Evolutionary conservation across 2,329 filamentous ascomycete genomes (phyloP), one percentile per base, ranked within the genome.

Genomic region (Colletotrichum chlorophyti): DNA sequence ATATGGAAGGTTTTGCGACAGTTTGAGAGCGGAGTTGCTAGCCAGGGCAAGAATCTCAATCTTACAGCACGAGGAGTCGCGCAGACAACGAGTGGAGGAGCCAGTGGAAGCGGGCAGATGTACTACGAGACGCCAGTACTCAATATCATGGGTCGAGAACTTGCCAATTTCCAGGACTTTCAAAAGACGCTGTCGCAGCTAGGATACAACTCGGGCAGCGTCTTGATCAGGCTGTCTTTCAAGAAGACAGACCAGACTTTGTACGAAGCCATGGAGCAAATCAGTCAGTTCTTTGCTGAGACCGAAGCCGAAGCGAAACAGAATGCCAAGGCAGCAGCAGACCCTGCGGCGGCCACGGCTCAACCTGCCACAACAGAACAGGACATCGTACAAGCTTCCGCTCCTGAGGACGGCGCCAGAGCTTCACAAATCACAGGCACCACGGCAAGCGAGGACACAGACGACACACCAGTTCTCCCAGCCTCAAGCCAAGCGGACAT

Each of bases 1-100:
- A 72, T 99, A 73, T 99, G 95, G 95, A 85, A 92, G 65, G 81
- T 98, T 24, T 72, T 99, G 54, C 89, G 95, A 59, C 91, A 95
- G 69, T 96, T 98, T 64, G 95, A 99, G 74, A 89, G 89, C 63
- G 87, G 84, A 29, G 83, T 84, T 21, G 84, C 84, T n/a, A 86
- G 81, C 45, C 79, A 80, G 55, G 82, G 82, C 8, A 79, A 75
- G 51, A 85, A 79, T 53, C 77, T 91, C 64, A 97, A 97, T 71
- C 85, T 99, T 65, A 98, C 95, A 0, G 92, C 88, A 12, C 83
- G 93, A 60, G 92, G 88, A 3, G 81, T 90, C n/a, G 88, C 92
- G 0, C 81, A 85, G 60, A 83, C 82, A 14, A 77, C 74, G 32
- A 79, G 76, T 58, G 84, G 81, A 5, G 72, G 79, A 6, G 81